Evolutionary conservation across 2,329 filamentous ascomycete species (phyloP).

Genomic region (Corniculantispora saksenae): DNA sequence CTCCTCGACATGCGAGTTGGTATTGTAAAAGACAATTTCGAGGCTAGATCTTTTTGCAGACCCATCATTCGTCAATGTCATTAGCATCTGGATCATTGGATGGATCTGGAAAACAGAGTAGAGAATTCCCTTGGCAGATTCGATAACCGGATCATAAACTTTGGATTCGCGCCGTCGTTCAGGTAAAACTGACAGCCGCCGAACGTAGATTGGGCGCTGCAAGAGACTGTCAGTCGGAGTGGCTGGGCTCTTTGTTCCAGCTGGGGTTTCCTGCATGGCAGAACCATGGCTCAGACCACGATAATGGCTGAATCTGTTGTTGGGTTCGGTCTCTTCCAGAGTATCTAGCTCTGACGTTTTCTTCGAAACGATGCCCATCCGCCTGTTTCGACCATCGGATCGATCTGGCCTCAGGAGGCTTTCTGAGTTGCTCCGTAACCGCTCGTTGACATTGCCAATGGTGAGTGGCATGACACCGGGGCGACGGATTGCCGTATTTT

Average conservation of each 20-base stretch:
- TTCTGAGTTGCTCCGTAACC: constrained; percentile 66
- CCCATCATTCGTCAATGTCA: constrained; percentile 61
- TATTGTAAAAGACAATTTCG: constrained; percentile 68
- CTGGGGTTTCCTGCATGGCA: constrained; percentile 59
- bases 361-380: constrained; percentile 65
- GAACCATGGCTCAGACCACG: constrained; percentile 69
- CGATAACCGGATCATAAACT: constrained; percentile 60
- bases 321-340: constrained; percentile 62
- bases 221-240: constrained; percentile 60
- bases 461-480: constrained; percentile 72
- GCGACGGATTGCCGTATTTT: constrained; percentile 63
- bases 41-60: constrained; percentile 63
- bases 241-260: constrained; percentile 52
- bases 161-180: constrained; percentile 64
- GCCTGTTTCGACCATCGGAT: constrained; percentile 56
- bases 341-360: constrained; percentile 63
- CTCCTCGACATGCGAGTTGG: constrained; percentile 65
- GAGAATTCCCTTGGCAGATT: constrained; percentile 66
- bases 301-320: constrained; percentile 67
- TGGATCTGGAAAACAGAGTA: constrained; percentile 70
- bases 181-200: constrained; percentile 63
- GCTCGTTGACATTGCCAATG: constrained; percentile 69
- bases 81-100: constrained; percentile 66
- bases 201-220: constrained; percentile 63
- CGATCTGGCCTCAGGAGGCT: constrained; percentile 56